These are phyloP conservation scores for Sugiyamaella mastotermitis DNA, from an alignment of 805 yeast genomes.

Conservation along the genomic window DNA sequence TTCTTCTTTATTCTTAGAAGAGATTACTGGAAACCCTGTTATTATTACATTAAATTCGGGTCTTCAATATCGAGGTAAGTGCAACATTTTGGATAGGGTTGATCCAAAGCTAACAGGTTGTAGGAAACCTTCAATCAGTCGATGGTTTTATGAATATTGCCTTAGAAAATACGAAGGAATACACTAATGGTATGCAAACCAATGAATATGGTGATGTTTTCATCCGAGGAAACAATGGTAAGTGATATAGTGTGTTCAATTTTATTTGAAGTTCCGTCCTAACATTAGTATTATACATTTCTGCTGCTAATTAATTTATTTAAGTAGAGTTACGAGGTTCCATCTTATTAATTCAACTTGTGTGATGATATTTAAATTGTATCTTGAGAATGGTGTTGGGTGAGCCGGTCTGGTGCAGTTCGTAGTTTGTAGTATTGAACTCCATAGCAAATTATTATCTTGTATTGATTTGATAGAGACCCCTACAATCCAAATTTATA, in stretches of 20 bases:
- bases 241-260: conserved; percentile 32
- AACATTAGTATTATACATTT: conserved; percentile 6
- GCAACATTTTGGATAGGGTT: conserved; percentile 2
- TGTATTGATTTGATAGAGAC: too few relatives aligned
- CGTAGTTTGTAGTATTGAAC: too few relatives aligned
- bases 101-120: background rate
- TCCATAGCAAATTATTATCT: too few relatives aligned
- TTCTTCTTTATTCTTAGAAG: conserved; percentile 74
- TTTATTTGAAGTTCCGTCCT: conserved; percentile 2
- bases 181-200: conserved; percentile 42
- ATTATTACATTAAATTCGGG: conserved; percentile 83
- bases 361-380: too few relatives aligned
- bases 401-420: too few relatives aligned
- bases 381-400: too few relatives aligned
- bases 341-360: too few relatives aligned
- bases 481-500: too few relatives aligned
- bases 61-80: conserved; percentile 66
- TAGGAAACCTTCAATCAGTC: conserved; percentile 59
- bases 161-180: conserved; percentile 69
- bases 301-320: conserved; percentile 2
- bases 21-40: conserved; percentile 73
- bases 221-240: conserved; percentile 81
- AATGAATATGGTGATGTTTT: conserved; percentile 71
- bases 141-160: conserved; percentile 98
- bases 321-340: too few relatives aligned